Conservation (phyloP, 768 basidiomycete species). For the Hebeloma cylindrosporum region DNA sequence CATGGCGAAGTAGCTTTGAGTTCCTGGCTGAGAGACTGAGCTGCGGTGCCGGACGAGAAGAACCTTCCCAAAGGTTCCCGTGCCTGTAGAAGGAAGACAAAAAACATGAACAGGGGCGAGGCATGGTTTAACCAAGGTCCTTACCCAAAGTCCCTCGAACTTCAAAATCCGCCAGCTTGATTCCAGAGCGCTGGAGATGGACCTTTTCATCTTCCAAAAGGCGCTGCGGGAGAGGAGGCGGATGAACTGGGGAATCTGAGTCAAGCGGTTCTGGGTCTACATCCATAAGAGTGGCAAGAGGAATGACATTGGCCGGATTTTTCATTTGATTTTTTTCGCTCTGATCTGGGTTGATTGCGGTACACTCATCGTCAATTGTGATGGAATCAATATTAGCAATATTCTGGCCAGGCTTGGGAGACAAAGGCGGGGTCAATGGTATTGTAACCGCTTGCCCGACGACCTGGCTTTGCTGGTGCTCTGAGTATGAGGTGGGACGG, state of each 20-base stretch:
- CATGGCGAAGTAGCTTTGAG: slow-evolving; percentile 77
- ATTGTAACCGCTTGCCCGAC: slow-evolving; percentile 52
- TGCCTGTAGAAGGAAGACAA: slow-evolving; percentile 51
- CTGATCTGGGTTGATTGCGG: slow-evolving; percentile 9
- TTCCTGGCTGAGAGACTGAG: slow-evolving; percentile 43
- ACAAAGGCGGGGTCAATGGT: slow-evolving; percentile 73
- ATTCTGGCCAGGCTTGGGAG: slow-evolving; percentile 43
- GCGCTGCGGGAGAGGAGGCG: slow-evolving; percentile 44
- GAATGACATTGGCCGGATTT: slow-evolving; percentile 6
- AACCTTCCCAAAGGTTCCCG: slow-evolving; percentile 95
- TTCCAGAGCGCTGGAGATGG: slow-evolving; percentile 57
- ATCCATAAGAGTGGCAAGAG: slow-evolving; percentile 22
- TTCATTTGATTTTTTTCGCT: slow-evolving; percentile 6
- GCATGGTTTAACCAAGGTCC: slow-evolving; percentile 22
- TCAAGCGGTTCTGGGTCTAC: slow-evolving; percentile 20
- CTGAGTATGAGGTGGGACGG: slow-evolving; percentile 25
- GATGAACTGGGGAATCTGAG: slow-evolving; percentile 19
- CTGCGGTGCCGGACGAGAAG: slow-evolving; percentile 79
- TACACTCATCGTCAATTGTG: slow-evolving; percentile 15
- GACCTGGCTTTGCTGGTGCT: slow-evolving; percentile 37
- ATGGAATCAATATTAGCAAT: slow-evolving; percentile 10
- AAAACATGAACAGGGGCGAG: slow-evolving; percentile 3
- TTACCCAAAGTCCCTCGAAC: slow-evolving; percentile 75
- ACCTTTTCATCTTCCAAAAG: slow-evolving; percentile 71
- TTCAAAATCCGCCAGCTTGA: slow-evolving; percentile 78